A percentile compares a stretch with the other conserved stretches of the same genome.
phyloP scores from a whole-genome alignment of 805 yeast genomes.

The Yarrowia divulgata region DNA sequence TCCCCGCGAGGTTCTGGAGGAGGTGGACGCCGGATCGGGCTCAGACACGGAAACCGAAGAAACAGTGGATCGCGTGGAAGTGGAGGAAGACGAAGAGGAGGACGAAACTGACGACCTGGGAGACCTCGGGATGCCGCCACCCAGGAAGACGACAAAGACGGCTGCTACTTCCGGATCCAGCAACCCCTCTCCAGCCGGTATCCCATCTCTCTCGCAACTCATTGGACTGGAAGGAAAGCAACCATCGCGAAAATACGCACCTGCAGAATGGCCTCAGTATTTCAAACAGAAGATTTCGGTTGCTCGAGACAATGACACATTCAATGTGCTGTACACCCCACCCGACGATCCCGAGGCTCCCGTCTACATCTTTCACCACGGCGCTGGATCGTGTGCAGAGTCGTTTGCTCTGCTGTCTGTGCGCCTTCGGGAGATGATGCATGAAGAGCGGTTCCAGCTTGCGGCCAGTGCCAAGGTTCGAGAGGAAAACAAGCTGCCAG shows the following conservation, averaged over 20 bases:
- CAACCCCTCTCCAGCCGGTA: not conserved
- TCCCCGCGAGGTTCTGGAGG: slow-evolving; percentile 18
- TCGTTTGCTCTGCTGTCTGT: slow-evolving; percentile 68
- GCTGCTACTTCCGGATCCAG: not conserved
- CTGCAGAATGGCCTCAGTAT: slow-evolving; percentile 37
- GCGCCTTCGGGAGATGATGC: slow-evolving; percentile 48
- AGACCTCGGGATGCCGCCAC: slow-evolving; percentile 27
- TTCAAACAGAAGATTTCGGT: slow-evolving; percentile 9
- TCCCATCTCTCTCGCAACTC: not conserved
- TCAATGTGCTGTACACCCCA: slow-evolving; percentile 65
- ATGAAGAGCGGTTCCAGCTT: slow-evolving; percentile 12
- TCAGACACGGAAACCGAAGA: slow-evolving; percentile 36
- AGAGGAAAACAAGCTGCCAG: slow-evolving; percentile 55
- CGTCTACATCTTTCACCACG: slow-evolving; percentile 82
- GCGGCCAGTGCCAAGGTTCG: slow-evolving; percentile 36
- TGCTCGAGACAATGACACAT: slow-evolving; percentile 43
- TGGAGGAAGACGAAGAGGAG: not conserved
- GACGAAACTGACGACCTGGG: slow-evolving; percentile 22
- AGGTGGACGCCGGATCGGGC: slow-evolving; percentile 17
- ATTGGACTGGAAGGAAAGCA: slow-evolving; percentile 5
- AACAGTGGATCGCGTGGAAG: not conserved
- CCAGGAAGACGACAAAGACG: not conserved
- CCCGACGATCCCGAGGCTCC: slow-evolving; percentile 60
- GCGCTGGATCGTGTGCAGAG: slow-evolving; percentile 90
- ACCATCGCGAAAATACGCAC: slow-evolving; percentile 23